phyloP scores from a whole-genome alignment of 768 basidiomycete genomes.

The Pleurotus salmoneostramineus region DNA sequence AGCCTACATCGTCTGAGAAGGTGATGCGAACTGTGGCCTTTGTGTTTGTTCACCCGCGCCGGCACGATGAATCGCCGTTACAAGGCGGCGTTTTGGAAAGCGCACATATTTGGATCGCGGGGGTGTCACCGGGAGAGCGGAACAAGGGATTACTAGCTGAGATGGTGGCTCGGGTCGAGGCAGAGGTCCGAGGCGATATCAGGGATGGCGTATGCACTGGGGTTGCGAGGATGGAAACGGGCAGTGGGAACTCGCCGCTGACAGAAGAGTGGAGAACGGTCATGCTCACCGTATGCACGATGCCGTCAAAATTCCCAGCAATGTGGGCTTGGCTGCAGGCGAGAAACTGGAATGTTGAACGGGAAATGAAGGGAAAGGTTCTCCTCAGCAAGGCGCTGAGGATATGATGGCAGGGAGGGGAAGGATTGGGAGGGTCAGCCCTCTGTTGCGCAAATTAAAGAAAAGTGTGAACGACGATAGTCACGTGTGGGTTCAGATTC shows the following conservation, averaged over 20 bases:
- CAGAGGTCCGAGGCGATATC: background rate
- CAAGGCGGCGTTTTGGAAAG: background rate
- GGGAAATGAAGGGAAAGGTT: slow-evolving; percentile 5
- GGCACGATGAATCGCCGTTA: background rate
- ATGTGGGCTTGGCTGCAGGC: slow-evolving; percentile 5
- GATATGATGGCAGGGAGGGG: background rate
- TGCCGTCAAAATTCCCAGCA: slow-evolving; percentile 2
- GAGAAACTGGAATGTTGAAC: slow-evolving; percentile 4
- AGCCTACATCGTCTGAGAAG: background rate
- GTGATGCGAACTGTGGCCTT: background rate
- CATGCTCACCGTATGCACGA: background rate
- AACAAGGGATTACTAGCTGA: background rate
- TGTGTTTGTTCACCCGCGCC: background rate
- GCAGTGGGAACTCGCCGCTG: background rate
- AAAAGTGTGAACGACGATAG: too few relatives aligned
- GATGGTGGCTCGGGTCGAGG: background rate
- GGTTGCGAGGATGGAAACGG: background rate
- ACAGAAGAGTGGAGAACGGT: background rate
- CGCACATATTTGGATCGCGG: slow-evolving; percentile 5
- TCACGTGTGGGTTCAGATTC: too few relatives aligned
- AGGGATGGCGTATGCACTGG: background rate
- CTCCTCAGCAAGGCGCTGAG: background rate
- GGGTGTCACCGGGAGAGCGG: background rate
- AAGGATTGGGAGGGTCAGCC: too few relatives aligned
- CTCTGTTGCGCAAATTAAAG: too few relatives aligned